A percentile compares a stretch with the other conserved stretches of the same genome.
Evolutionary conservation across 192 early-diverging fungal species (phyloP).

Genomic region (Dissophora globulifera): DNA sequence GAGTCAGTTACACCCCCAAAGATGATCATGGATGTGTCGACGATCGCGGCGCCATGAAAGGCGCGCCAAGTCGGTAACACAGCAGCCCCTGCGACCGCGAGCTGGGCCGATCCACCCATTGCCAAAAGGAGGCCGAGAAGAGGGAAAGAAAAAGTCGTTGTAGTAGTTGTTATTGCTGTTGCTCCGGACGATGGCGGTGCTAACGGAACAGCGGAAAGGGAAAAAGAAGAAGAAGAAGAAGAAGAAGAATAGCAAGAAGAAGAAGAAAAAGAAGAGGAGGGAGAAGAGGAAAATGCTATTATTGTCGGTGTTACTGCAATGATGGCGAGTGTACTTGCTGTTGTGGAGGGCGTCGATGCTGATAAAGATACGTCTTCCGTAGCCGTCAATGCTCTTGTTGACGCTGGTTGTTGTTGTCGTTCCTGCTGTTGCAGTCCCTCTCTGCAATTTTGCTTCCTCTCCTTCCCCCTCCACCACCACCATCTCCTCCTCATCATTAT

Average conservation of each 20-base stretch:
- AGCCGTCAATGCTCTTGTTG: background rate
- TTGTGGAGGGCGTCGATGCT: too few relatives aligned
- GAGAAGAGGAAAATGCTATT: too few relatives aligned
- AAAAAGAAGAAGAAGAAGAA: too few relatives aligned
- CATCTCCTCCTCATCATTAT: slow-evolving; percentile 7
- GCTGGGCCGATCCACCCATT: background rate
- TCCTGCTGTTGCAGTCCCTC: slow-evolving; percentile 3
- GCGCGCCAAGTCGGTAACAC: slow-evolving; percentile 45
- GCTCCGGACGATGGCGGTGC: background rate
- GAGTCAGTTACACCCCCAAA: slow-evolving; percentile 59
- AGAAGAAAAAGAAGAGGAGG: too few relatives aligned
- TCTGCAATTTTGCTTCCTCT: too few relatives aligned
- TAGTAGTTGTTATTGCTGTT: slow-evolving; percentile 9
- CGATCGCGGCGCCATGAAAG: slow-evolving; percentile 48
- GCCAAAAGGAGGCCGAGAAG: background rate
- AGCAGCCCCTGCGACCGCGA: background rate
- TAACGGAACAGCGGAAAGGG: too few relatives aligned
- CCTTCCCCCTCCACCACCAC: too few relatives aligned
- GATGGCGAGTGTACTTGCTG: too few relatives aligned
- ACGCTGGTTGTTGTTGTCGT: background rate
- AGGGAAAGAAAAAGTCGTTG: background rate
- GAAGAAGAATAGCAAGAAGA: too few relatives aligned
- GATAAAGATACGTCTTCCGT: too few relatives aligned
- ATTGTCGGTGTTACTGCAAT: too few relatives aligned
- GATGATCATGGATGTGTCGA: slow-evolving; percentile 56